phyloP scores from a whole-genome alignment of 2,329 filamentous ascomycete genomes.

The Aspergillus uvarum region DNA sequence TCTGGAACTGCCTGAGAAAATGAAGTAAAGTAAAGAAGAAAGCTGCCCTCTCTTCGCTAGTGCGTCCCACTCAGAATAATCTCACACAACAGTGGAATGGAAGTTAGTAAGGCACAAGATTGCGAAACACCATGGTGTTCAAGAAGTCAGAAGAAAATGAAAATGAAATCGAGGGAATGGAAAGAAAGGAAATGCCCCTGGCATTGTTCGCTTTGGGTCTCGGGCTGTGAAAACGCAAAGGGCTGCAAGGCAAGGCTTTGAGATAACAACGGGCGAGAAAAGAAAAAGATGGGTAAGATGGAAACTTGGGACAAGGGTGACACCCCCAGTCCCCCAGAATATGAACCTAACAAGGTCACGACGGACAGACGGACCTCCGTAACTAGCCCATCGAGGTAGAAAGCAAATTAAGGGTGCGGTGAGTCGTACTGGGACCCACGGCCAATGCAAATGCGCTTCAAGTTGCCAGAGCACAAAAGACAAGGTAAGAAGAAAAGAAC shows the following conservation, averaged over 20 bases:
- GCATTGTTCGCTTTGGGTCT: slow-evolving; percentile 10
- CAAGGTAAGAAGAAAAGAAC: slow-evolving; percentile 9
- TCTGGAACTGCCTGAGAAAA: slow-evolving; percentile 22
- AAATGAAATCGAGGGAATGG: slow-evolving; percentile 4
- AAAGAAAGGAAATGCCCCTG: slow-evolving; percentile 10
- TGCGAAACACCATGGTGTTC: slow-evolving; percentile 7
- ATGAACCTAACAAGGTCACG: slow-evolving; percentile 9
- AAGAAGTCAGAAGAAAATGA: slow-evolving; percentile 8
- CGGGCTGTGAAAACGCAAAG: neutral
- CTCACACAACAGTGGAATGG: slow-evolving; percentile 16
- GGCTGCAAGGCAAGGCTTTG: neutral
- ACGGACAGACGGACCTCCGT: slow-evolving; percentile 1
- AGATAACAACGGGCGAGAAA: slow-evolving; percentile 10
- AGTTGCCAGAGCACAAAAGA: slow-evolving; percentile 13
- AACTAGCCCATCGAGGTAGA: slow-evolving; percentile 17
- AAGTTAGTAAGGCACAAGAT: slow-evolving; percentile 2
- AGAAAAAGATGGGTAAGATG: neutral
- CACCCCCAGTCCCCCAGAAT: slow-evolving; percentile 15
- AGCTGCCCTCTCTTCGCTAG: neutral
- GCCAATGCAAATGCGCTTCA: slow-evolving; percentile 29
- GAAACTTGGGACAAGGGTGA: slow-evolving; percentile 9
- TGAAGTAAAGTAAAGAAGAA: slow-evolving; percentile 19
- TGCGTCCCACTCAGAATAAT: slow-evolving; percentile 4
- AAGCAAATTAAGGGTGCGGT: slow-evolving; percentile 8
- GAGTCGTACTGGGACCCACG: slow-evolving; percentile 14